These are phyloP conservation scores for Yarrowia sp. DNA, from an alignment of 805 yeast genomes.

Conservation along the genomic window DNA sequence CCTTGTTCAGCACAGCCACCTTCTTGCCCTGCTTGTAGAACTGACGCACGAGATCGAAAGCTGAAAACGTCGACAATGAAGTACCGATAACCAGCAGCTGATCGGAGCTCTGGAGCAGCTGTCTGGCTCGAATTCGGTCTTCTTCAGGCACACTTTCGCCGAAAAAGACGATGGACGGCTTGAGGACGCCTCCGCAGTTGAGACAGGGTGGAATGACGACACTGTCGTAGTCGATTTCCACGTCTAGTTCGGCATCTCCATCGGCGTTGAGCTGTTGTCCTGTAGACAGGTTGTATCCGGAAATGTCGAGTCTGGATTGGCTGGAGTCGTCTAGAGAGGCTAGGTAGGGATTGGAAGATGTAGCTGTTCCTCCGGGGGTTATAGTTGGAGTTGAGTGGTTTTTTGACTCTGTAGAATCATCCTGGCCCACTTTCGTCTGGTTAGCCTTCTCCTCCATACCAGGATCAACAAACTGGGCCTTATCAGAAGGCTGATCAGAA, in stretches of 20 bases:
- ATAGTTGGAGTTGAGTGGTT: not conserved
- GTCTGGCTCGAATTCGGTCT: not conserved
- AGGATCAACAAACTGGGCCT: not conserved
- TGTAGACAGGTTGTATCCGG: not conserved
- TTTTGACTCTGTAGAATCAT: too few relatives aligned
- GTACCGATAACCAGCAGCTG: conserved; percentile 14
- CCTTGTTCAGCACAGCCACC: conserved; percentile 11
- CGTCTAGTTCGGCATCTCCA: conserved; percentile 13
- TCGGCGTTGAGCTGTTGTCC: conserved; percentile 11
- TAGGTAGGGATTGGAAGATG: not conserved
- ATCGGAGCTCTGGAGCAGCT: not conserved
- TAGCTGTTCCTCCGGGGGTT: not conserved
- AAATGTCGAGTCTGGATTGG: not conserved
- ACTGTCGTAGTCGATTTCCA: not conserved
- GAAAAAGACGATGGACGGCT: conserved; percentile 92
- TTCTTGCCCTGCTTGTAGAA: conserved; percentile 2
- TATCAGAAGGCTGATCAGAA: too few relatives aligned
- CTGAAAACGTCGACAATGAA: not conserved
- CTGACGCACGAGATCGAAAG: conserved; percentile 2
- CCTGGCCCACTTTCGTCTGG: too few relatives aligned
- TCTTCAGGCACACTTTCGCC: conserved; percentile 79
- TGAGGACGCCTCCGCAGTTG: conserved; percentile 70
- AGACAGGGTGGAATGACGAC: not conserved
- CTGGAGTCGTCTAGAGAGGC: not conserved
- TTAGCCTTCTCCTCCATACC: too few relatives aligned